Conservation (phyloP, 331 rosid genomes). For the Acacia pycnantha region DNA sequence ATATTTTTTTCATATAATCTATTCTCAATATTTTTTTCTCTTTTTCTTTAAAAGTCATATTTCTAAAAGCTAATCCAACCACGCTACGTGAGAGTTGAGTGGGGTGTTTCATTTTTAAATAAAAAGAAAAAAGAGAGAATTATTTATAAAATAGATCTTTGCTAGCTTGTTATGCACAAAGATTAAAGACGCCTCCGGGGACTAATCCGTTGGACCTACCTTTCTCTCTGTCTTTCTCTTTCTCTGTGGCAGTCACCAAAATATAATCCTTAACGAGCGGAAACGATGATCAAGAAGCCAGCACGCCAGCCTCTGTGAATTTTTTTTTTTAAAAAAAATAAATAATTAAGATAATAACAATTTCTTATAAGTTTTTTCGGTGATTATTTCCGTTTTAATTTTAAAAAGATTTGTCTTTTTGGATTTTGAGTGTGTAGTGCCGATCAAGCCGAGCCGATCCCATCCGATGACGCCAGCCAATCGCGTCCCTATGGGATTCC, state of each 20-base stretch:
- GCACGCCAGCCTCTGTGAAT: neutral
- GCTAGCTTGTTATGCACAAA: too few relatives aligned
- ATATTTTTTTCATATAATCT: too few relatives aligned
- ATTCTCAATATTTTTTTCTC: too few relatives aligned
- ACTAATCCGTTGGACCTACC: neutral
- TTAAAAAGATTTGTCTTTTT: neutral
- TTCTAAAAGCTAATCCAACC: too few relatives aligned
- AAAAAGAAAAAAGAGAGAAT: too few relatives aligned
- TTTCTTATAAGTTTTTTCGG: neutral
- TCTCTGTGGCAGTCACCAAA: neutral
- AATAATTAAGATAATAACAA: neutral
- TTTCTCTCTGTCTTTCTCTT: neutral
- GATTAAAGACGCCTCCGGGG: neutral
- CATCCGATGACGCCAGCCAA: slow-evolving; percentile 40
- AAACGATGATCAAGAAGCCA: neutral
- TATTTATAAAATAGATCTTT: too few relatives aligned
- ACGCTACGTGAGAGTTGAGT: too few relatives aligned
- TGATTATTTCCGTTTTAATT: neutral
- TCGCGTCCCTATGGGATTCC: slow-evolving; percentile 30
- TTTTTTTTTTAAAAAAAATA: too few relatives aligned
- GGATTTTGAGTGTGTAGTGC: neutral
- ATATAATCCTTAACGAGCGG: neutral
- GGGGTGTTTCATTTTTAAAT: too few relatives aligned
- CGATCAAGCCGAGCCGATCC: slow-evolving; percentile 44
- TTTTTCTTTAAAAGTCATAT: too few relatives aligned